These are phyloP conservation scores for Cercospora sp. DNA, from an alignment of 2,329 filamentous ascomycete genomes.

Conservation along the genomic window DNA sequence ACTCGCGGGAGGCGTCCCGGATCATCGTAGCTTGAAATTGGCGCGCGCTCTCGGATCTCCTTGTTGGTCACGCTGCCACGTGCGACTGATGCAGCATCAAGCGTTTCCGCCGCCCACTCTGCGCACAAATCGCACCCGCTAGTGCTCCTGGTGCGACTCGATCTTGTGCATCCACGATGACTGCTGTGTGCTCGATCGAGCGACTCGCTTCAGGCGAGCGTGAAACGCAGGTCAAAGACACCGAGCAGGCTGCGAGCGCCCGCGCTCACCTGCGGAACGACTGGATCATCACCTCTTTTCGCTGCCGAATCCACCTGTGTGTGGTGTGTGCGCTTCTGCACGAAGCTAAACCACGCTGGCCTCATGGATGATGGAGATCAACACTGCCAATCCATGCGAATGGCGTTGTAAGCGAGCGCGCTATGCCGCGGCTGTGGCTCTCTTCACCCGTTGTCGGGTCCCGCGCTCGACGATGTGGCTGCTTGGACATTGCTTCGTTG, in stretches of 20 bases:
- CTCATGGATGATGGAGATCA: slow-evolving; percentile 26
- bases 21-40: slow-evolving; percentile 32
- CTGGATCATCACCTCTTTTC: slow-evolving; percentile 8
- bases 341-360: slow-evolving; percentile 5
- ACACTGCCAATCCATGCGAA: slow-evolving; percentile 5
- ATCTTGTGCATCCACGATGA: slow-evolving; percentile 16
- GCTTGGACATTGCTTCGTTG: slow-evolving; percentile 22
- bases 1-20: slow-evolving; percentile 32
- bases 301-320: slow-evolving; percentile 11
- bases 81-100: slow-evolving; percentile 26
- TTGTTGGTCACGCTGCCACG: slow-evolving; percentile 29
- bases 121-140: slow-evolving; percentile 6
- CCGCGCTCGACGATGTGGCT: slow-evolving; percentile 17
- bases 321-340: slow-evolving; percentile 14
- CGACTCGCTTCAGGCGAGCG: background rate
- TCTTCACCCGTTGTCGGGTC: slow-evolving; percentile 24
- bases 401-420: slow-evolving; percentile 18
- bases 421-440: slow-evolving; percentile 27
- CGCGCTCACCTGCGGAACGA: background rate
- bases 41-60: slow-evolving; percentile 18
- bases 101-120: slow-evolving; percentile 20
- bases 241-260: background rate
- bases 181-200: slow-evolving; percentile 8
- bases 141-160: slow-evolving; percentile 17
- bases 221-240: slow-evolving; percentile 13